Evolutionary conservation across 257 asterid species (phyloP).

Genomic region (Scutellaria galericulata): DNA sequence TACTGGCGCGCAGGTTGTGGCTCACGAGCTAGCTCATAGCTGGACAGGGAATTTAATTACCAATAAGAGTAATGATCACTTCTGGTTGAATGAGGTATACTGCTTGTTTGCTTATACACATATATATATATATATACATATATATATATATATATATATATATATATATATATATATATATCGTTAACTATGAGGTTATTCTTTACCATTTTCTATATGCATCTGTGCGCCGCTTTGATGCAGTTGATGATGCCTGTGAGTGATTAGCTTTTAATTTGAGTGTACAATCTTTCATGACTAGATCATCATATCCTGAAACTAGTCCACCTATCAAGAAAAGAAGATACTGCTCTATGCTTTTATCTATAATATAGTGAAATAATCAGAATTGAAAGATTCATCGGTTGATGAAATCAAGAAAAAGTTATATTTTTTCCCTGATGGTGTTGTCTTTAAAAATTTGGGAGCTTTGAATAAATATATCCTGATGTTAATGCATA

Average conservation of each 20-base stretch:
- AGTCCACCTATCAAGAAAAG: too few species aligned
- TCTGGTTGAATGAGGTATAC: slow-evolving; percentile 98
- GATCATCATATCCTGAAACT: too few species aligned
- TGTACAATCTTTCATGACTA: background rate
- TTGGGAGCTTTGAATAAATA: background rate
- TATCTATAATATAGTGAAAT: too few species aligned
- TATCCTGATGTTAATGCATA: slow-evolving; percentile 13
- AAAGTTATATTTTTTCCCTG: slow-evolving; percentile 4
- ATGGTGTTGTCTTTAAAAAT: background rate
- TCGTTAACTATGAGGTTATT: background rate
- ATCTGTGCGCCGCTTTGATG: too few species aligned
- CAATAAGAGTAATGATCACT: slow-evolving; percentile 91
- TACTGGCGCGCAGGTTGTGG: slow-evolving; percentile 86
- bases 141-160: too few species aligned
- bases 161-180: too few species aligned
- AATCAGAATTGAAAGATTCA: too few species aligned
- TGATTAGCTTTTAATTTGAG: slow-evolving; percentile 13
- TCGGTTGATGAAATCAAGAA: too few species aligned
- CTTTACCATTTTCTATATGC: background rate
- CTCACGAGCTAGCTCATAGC: slow-evolving; percentile 98
- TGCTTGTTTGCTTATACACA: background rate
- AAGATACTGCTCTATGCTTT: too few species aligned
- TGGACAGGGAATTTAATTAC: slow-evolving; percentile 99
- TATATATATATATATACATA: too few species aligned
- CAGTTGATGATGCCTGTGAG: too few species aligned